These are phyloP conservation scores for Neofusicoccum sp. DNA, from an alignment of 2,329 filamentous ascomycete genomes.

Conservation along the genomic window DNA sequence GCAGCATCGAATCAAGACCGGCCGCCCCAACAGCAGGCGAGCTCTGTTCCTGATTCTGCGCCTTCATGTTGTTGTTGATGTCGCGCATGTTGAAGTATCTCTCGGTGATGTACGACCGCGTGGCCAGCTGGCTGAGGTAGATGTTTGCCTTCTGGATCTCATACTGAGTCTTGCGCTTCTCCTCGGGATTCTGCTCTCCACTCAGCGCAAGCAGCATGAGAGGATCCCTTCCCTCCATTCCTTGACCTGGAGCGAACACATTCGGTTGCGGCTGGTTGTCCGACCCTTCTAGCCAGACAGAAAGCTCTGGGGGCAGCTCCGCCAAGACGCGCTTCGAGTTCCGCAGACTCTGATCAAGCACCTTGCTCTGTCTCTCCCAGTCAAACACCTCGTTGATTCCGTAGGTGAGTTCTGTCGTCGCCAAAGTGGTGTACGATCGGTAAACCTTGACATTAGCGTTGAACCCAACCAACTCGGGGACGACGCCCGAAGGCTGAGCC, in stretches of 20 bases:
- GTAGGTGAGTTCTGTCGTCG: conserved; percentile 79
- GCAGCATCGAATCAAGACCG: conserved; percentile 36
- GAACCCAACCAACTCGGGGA: conserved; percentile 76
- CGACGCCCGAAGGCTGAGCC: conserved; percentile 63
- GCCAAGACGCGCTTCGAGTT: conserved; percentile 68
- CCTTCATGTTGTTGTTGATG: conserved; percentile 50
- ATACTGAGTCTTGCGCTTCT: conserved; percentile 60
- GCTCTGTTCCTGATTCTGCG: conserved; percentile 43
- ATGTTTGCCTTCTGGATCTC: conserved; percentile 94
- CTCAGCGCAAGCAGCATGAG: conserved; percentile 27
- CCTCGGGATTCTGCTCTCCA: conserved; percentile 28
- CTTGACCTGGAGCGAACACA: conserved; percentile 23
- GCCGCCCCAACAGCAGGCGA: conserved; percentile 35
- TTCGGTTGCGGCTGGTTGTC: conserved; percentile 19
- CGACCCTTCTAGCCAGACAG: conserved; percentile 50
- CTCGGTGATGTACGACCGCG: conserved; percentile 80
- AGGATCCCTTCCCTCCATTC: conserved; percentile 18
- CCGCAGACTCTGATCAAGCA: conserved; percentile 69
- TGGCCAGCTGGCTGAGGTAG: conserved; percentile 76
- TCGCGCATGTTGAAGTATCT: conserved; percentile 78
- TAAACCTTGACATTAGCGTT: conserved; percentile 77
- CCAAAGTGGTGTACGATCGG: conserved; percentile 73
- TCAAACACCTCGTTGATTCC: conserved; percentile 73
- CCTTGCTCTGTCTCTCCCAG: conserved; percentile 72
- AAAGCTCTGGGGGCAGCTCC: conserved; percentile 67